These are phyloP conservation scores for Plasmodium yoelii DNA, from an alignment of 169 alveolate genomes.

Conservation along the genomic window DNA sequence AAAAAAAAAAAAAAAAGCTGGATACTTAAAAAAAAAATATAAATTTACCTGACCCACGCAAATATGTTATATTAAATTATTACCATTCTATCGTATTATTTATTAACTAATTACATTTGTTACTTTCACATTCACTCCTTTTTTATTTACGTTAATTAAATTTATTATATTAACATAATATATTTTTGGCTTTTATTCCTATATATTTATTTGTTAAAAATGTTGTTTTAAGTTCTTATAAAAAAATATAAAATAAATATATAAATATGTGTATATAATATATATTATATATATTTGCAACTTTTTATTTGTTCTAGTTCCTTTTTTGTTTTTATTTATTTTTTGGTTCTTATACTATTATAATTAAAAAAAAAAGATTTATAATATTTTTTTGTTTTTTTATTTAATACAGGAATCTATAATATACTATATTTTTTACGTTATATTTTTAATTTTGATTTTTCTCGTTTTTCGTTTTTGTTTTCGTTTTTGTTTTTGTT, in stretches of 20 bases:
- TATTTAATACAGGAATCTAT: constrained; percentile 29
- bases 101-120: constrained; percentile 15
- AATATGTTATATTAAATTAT: constrained; percentile 23
- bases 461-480: background rate
- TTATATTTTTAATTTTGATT: constrained; percentile 17
- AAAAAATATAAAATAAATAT: background rate
- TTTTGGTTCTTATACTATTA: constrained; percentile 8
- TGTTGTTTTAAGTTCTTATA: constrained; percentile 27
- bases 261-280: too few species aligned
- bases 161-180: background rate
- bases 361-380: constrained; percentile 7
- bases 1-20: constrained; percentile 21
- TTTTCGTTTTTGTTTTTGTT: constrained; percentile 1
- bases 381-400: background rate
- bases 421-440: background rate
- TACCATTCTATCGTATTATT: background rate
- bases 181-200: constrained; percentile 30
- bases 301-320: background rate
- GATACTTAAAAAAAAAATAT: background rate
- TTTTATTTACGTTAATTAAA: constrained; percentile 35
- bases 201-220: constrained; percentile 24
- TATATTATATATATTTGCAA: background rate
- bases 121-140: constrained; percentile 10
- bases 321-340: constrained; percentile 20
- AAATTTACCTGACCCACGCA: constrained; percentile 28